phyloP scores from a whole-genome alignment of 2,329 filamentous ascomycete genomes.

The Cytospora chrysosperma region DNA sequence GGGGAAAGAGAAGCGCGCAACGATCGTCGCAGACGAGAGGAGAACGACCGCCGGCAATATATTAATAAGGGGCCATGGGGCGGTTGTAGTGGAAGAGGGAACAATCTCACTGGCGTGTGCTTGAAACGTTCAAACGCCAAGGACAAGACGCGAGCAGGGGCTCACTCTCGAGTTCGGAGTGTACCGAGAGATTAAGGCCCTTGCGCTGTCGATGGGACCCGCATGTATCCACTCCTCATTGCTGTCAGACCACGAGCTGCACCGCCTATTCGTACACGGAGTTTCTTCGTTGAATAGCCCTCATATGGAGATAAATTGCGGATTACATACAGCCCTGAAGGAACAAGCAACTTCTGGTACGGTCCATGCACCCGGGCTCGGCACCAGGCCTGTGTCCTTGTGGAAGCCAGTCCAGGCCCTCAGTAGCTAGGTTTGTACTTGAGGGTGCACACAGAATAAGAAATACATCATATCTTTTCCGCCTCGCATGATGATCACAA shows the following conservation, averaged over 20 bases:
- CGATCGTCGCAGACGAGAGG: not conserved
- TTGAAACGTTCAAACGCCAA: slow-evolving; percentile 21
- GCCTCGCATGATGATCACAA: not conserved
- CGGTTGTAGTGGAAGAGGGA: slow-evolving; percentile 2
- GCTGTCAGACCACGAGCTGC: not conserved
- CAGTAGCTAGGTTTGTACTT: no score
- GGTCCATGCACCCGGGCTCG: not conserved
- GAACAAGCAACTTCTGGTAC: no score
- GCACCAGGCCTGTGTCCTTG: not conserved
- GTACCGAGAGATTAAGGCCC: slow-evolving; percentile 25
- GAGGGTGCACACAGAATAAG: no score
- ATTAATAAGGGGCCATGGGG: slow-evolving; percentile 5
- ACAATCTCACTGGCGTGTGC: slow-evolving; percentile 13
- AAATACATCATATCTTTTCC: no score
- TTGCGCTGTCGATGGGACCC: slow-evolving; percentile 9
- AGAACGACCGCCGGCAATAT: slow-evolving; percentile 5
- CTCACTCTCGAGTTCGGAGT: slow-evolving; percentile 10
- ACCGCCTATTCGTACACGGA: not conserved
- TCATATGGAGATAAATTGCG: not conserved
- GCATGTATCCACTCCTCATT: slow-evolving; percentile 12
- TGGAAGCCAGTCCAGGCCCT: no score
- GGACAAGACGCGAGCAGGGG: not conserved
- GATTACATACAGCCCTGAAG: not conserved
- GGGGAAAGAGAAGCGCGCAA: slow-evolving; percentile 4
- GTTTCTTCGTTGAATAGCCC: not conserved